phyloP scores from a whole-genome alignment of 169 alveolate genomes.

The Sarcocystis neurona region DNA sequence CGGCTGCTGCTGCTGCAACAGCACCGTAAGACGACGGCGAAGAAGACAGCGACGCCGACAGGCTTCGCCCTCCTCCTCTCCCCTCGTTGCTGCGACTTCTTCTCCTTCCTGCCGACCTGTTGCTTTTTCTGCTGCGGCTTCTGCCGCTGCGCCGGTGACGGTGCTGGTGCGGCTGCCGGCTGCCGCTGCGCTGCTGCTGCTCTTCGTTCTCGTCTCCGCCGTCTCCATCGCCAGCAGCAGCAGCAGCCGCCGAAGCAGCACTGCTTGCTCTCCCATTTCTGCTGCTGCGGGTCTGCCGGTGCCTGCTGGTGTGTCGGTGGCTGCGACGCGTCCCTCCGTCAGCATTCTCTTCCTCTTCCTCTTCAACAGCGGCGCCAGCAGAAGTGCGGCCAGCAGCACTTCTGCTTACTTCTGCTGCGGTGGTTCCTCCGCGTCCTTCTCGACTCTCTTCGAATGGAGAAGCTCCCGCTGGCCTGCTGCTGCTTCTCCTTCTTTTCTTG shows the following conservation, averaged over 20 bases:
- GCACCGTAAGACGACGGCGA: no score
- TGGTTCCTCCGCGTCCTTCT: not conserved
- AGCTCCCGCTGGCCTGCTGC: no score
- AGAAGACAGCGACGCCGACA: no score
- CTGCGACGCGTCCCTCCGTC: not conserved
- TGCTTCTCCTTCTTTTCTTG: not conserved
- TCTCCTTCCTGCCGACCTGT: not conserved
- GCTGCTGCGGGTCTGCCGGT: not conserved
- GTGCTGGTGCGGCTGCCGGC: not conserved
- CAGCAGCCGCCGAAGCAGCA: not conserved
- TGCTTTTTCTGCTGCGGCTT: not conserved
- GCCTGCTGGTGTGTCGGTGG: not conserved
- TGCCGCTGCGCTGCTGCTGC: not conserved
- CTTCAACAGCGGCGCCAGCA: no score
- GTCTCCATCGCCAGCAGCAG: not conserved
- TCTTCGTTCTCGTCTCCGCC: not conserved
- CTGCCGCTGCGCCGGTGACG: not conserved
- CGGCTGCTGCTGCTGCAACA: no score
- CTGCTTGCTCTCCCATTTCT: not conserved
- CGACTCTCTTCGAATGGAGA: no score
- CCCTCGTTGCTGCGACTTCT: not conserved
- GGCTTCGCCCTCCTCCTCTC: no score
- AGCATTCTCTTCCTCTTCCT: not conserved
- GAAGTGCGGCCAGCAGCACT: no score
- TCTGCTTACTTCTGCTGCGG: no score